phyloP scores from a whole-genome alignment of 331 rosid genomes.

The Dryas integrifolia region DNA sequence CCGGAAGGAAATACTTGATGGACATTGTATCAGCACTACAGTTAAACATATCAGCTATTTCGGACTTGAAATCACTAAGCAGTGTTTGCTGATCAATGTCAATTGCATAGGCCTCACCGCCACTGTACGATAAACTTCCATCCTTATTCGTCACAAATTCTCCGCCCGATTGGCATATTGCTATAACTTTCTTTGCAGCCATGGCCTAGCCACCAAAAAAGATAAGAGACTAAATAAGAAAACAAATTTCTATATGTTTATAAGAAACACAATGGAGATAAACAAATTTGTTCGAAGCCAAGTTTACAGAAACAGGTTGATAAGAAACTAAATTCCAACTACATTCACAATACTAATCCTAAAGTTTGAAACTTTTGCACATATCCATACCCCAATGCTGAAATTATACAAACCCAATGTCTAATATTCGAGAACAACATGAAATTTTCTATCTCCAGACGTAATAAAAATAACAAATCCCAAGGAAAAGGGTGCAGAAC shows the following conservation, averaged over 20 bases:
- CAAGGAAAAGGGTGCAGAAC: not conserved
- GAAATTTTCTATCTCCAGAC: not conserved
- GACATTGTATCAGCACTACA: conserved; percentile 53
- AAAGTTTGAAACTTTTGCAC: not conserved
- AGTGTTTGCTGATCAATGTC: conserved; percentile 71
- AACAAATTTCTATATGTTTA: not conserved
- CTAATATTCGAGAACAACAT: not conserved
- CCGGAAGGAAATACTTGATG: conserved; percentile 89
- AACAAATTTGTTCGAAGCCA: not conserved
- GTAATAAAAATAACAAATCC: not conserved
- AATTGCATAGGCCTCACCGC: conserved; percentile 88
- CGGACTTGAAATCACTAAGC: conserved; percentile 68
- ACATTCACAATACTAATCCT: not conserved
- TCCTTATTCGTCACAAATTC: conserved; percentile 73
- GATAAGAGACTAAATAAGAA: not conserved
- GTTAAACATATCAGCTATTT: conserved; percentile 69
- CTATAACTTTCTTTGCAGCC: conserved; percentile 73
- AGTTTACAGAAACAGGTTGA: not conserved
- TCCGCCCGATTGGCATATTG: conserved; percentile 94
- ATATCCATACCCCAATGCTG: not conserved
- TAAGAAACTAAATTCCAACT: not conserved
- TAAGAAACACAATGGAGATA: not conserved
- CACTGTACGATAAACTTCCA: conserved; percentile 70
- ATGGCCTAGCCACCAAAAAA: conserved; percentile 42
- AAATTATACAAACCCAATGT: conserved; percentile 5